Base-by-base conservation (phyloP, 2,329 filamentous ascomycete species). In the Huntiella bhutanensis region DNA sequence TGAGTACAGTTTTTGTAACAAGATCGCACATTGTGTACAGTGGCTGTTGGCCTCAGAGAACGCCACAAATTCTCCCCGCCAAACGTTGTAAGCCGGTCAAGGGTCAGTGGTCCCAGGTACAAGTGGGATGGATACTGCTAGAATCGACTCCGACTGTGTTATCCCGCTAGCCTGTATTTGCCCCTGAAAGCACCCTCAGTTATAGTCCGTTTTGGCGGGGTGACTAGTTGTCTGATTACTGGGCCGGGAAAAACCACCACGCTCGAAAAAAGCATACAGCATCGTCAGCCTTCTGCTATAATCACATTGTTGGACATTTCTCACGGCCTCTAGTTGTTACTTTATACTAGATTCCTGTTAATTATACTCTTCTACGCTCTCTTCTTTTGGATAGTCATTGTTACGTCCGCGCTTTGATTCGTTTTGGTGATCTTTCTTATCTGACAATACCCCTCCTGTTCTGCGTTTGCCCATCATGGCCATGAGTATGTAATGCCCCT, bases 401-500 rank as follows among this genome's bases (percentile, higher is more conserved):
- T 39, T 17, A 43, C 35, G 37, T 34, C 22, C 22, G 22, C 37
- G 33, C 41, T 33, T 32, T 45, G 13, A 44, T 34, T 35, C 41
- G 15, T 11, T 49, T 46, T 41, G 10, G 16, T 44, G 40, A 45
- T 42, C 35, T 28, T 32, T 33, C 37, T 51, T 16, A 39, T 34
- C 44, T 35, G 37, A 15, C 35, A 50, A 48, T 43, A 43, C 40
- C 49, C 42, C 49, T 51, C 49, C 33, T 45, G 35, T 43, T 46
- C 41, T 43, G 41, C 32, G 17, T 36, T 48, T 45, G 43, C 36
- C 33, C 59, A 62, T 56, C 28, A 63, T 63, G 61, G 55, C 60
- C 46, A 55, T 63, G 55, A 63, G 61, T 63, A 55, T 58, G 61
- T 62, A 47, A 49, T 48, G 48, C 54, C 52, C 53, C 33, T 50